These are phyloP conservation scores for Monilinia polystroma DNA, from an alignment of 2,329 filamentous ascomycete genomes.

Conservation along the genomic window DNA sequence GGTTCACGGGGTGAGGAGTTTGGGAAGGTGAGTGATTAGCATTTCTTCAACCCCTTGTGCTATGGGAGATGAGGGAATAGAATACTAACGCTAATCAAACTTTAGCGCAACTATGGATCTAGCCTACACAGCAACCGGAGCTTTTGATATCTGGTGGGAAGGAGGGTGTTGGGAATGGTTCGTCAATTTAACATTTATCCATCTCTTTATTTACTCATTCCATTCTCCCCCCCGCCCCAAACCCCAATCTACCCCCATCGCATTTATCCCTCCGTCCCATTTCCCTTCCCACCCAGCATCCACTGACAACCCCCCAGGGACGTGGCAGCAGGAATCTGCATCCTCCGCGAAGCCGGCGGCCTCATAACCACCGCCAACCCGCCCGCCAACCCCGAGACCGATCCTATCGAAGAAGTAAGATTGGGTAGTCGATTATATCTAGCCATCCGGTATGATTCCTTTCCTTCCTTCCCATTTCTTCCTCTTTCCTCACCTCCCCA, in stretches of 20 bases:
- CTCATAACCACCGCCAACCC: slow-evolving; percentile 73
- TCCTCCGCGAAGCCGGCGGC: slow-evolving; percentile 71
- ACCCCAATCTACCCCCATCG: too few relatives aligned
- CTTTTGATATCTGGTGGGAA: slow-evolving; percentile 82
- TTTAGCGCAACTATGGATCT: slow-evolving; percentile 68
- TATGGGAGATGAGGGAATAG: too few relatives aligned
- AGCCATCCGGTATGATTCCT: slow-evolving; percentile 53
- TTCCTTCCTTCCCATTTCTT: too few relatives aligned
- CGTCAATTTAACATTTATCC: slow-evolving; percentile 31
- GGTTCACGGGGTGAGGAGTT: slow-evolving; percentile 72
- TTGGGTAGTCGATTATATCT: slow-evolving; percentile 70
- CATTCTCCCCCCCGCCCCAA: too few relatives aligned
- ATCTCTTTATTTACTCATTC: neutral
- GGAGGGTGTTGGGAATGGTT: slow-evolving; percentile 79
- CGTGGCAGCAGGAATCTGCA: slow-evolving; percentile 71
- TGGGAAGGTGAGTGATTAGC: slow-evolving; percentile 52
- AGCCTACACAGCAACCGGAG: slow-evolving; percentile 72
- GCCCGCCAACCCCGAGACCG: slow-evolving; percentile 55
- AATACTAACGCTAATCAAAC: neutral
- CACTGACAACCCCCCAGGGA: slow-evolving; percentile 50
- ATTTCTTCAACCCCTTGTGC: neutral
- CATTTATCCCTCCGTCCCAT: neutral
- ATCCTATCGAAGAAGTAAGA: slow-evolving; percentile 57
- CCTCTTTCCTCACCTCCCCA: too few relatives aligned
- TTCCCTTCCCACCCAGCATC: neutral